These are phyloP conservation scores for Candida labiduridarum DNA, from an alignment of 1,139 yeast genomes.

Conservation along the genomic window DNA sequence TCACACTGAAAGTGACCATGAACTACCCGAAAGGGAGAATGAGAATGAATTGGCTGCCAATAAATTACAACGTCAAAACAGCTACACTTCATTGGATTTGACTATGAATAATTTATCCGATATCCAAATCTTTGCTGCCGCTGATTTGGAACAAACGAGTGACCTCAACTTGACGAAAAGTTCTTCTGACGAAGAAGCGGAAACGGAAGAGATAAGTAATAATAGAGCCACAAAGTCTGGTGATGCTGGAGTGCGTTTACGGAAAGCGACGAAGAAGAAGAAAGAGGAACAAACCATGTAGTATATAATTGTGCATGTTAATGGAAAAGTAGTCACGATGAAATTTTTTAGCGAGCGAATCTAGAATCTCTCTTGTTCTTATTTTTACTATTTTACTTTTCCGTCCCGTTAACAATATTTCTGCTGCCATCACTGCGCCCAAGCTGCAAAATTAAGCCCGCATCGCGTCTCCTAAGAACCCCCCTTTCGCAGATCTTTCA, in stretches of 20 bases:
- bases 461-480: not conserved
- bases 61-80: slow-evolving; percentile 12
- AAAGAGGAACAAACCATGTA: not conserved
- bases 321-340: not conserved
- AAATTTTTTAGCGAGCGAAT: not conserved
- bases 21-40: not conserved
- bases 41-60: not conserved
- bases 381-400: too few relatives aligned
- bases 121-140: slow-evolving; percentile 37
- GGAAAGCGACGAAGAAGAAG: slow-evolving; percentile 14
- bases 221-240: not conserved
- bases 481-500: not conserved
- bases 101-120: slow-evolving; percentile 28
- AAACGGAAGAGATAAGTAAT: not conserved
- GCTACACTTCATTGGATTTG: slow-evolving; percentile 16
- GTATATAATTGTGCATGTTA: not conserved
- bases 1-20: slow-evolving; percentile 14
- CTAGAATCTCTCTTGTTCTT: not conserved
- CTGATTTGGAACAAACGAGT: slow-evolving; percentile 18
- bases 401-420: too few relatives aligned
- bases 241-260: slow-evolving; percentile 5
- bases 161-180: slow-evolving; percentile 11
- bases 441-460: not conserved
- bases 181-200: slow-evolving; percentile 9
- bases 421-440: not conserved